Percentiles rank a stretch among this genome's conserved stretches.
These are phyloP conservation scores for Trichophaea hybrida DNA, from an alignment of 2,329 filamentous ascomycete genomes.

Conservation along the genomic window DNA sequence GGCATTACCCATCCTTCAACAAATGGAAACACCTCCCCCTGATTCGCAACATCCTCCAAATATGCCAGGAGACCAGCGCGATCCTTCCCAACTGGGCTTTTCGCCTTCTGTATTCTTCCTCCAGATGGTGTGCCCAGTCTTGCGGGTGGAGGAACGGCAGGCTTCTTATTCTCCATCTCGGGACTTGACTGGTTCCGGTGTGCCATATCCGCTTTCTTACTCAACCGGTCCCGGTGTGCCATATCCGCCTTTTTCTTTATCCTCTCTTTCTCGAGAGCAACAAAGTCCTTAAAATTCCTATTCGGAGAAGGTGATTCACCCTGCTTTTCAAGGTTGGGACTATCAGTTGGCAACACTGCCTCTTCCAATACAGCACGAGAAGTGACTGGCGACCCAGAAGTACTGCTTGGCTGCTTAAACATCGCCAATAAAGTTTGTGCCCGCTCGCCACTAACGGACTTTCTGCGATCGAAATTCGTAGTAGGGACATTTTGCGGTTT, in stretches of 20 bases:
- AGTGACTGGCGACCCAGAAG: slow-evolving; percentile 1
- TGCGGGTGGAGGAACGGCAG: slow-evolving; percentile 35
- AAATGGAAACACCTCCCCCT: background rate
- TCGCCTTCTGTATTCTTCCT: background rate
- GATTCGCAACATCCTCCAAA: slow-evolving; percentile 16
- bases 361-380: background rate
- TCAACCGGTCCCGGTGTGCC: too few relatives aligned
- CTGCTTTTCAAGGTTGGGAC: too few relatives aligned
- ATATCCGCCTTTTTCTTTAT: too few relatives aligned
- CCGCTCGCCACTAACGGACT: slow-evolving; percentile 24
- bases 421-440: slow-evolving; percentile 25
- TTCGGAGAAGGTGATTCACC: too few relatives aligned
- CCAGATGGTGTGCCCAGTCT: slow-evolving; percentile 30
- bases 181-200: slow-evolving; percentile 1
- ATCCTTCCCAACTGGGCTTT: slow-evolving; percentile 14
- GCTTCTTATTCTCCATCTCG: slow-evolving; percentile 29
- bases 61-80: slow-evolving; percentile 18
- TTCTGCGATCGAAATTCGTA: slow-evolving; percentile 22
- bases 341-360: background rate
- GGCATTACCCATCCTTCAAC: too few relatives aligned
- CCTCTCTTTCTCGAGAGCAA: too few relatives aligned
- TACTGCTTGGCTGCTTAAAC: slow-evolving; percentile 18
- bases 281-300: too few relatives aligned
- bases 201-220: too few relatives aligned
- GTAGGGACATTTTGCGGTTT: slow-evolving; percentile 7